phyloP scores from a whole-genome alignment of 2,329 filamentous ascomycete genomes.

The Furcasterigmium furcatum region DNA sequence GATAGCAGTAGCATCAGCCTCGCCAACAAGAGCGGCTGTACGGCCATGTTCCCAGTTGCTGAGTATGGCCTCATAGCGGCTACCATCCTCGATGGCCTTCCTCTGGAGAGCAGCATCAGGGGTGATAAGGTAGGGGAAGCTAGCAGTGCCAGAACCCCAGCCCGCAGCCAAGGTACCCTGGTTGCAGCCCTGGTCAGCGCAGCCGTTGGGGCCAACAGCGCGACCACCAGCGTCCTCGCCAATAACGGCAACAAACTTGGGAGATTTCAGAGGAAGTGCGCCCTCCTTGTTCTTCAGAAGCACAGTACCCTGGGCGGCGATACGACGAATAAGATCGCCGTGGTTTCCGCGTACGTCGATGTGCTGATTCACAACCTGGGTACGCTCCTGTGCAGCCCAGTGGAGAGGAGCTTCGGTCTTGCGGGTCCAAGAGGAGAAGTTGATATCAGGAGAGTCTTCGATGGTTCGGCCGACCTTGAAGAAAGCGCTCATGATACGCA shows the following conservation, averaged over 20 bases:
- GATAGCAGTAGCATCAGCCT: constrained; percentile 67
- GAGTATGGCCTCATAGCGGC: constrained; percentile 62
- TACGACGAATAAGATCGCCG: constrained; percentile 66
- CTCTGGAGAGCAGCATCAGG: constrained; percentile 68
- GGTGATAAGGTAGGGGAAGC: constrained; percentile 74
- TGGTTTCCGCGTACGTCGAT: constrained; percentile 80
- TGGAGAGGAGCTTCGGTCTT: constrained; percentile 73
- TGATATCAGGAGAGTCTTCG: constrained; percentile 52
- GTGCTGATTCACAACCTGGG: constrained; percentile 71
- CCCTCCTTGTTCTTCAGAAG: constrained; percentile 78
- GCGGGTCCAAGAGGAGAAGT: constrained; percentile 84
- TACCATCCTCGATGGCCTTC: constrained; percentile 57
- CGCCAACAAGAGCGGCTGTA: constrained; percentile 56
- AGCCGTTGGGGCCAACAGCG: constrained; percentile 74
- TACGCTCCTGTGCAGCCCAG: constrained; percentile 55
- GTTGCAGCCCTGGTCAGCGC: constrained; percentile 62
- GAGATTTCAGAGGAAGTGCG: constrained; percentile 72
- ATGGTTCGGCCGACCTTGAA: constrained; percentile 62
- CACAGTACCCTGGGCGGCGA: constrained; percentile 78
- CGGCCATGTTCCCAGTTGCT: constrained; percentile 61
- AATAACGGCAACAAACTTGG: constrained; percentile 72
- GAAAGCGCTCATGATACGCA: constrained; percentile 72
- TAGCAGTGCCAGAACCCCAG: constrained; percentile 74
- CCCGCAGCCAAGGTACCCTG: constrained; percentile 67
- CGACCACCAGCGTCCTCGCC: constrained; percentile 82